A percentile compares a stretch with the other conserved stretches of the same genome.
Conservation (phyloP, 1,284 basidiomycete species). For the Ceratobasidium sp. region DNA sequence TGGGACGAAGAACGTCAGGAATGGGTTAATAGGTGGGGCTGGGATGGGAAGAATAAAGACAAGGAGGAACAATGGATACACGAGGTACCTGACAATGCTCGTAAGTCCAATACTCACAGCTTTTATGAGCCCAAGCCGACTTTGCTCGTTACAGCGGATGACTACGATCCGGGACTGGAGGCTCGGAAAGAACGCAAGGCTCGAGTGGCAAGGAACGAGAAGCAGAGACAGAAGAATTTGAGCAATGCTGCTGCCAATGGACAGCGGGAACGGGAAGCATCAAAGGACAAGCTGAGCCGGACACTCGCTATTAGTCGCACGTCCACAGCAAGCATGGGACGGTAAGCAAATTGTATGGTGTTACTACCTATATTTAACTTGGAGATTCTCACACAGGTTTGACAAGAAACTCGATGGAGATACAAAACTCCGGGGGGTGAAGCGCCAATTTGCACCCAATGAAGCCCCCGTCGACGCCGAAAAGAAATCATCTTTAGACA, state of each 20-base stretch:
- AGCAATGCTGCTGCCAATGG: constrained; percentile 74
- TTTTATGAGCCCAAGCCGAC: constrained; percentile 8
- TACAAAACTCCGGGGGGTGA: constrained; percentile 84
- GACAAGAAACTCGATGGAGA: constrained; percentile 91
- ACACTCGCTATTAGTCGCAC: constrained; percentile 80
- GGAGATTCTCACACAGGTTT: constrained; percentile 58
- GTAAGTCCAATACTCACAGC: constrained; percentile 57
- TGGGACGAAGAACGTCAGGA: constrained; percentile 97
- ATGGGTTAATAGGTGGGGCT: constrained; percentile 94
- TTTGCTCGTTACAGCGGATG: constrained; percentile 59
- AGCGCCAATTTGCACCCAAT: constrained; percentile 87
- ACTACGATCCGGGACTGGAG: constrained; percentile 79
- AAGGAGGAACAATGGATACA: constrained; percentile 91
- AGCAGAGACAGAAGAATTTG: constrained; percentile 65
- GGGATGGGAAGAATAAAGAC: constrained; percentile 89
- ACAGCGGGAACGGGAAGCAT: constrained; percentile 40
- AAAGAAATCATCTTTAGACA: constrained; percentile 73
- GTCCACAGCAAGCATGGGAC: constrained; percentile 92
- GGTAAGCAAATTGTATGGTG: constrained; percentile 46
- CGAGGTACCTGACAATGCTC: constrained; percentile 85
- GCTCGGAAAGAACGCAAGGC: constrained; percentile 81
- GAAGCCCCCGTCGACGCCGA: constrained; percentile 73
- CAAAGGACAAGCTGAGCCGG: constrained; percentile 56
- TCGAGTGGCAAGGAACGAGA: constrained; percentile 83
- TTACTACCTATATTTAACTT: neutral